These are phyloP conservation scores for Phytophthora europaea DNA, from an alignment of 352 stramenopile species.

Conservation along the genomic window DNA sequence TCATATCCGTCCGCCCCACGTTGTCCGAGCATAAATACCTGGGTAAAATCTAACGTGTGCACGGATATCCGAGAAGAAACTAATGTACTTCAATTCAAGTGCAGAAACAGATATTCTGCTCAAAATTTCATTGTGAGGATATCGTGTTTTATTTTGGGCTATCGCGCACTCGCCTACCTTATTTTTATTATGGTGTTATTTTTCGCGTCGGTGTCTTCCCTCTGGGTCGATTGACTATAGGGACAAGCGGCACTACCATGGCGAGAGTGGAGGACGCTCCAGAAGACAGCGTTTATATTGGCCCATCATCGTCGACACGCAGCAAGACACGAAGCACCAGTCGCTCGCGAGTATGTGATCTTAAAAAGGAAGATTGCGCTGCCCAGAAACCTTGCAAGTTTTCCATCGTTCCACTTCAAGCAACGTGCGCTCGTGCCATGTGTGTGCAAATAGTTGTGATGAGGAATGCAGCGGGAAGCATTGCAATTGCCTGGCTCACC, in stretches of 20 bases:
- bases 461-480: neutral
- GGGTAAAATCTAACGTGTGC: too few species aligned
- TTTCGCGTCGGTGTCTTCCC: neutral
- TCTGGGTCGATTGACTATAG: neutral
- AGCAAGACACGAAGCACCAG: conserved; percentile 3
- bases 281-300: neutral
- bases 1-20: too few species aligned
- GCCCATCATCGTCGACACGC: neutral
- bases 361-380: neutral
- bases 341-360: neutral
- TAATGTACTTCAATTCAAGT: too few species aligned
- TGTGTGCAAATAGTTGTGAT: neutral
- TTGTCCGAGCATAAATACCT: too few species aligned
- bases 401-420: neutral
- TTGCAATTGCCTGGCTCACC: neutral
- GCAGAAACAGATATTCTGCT: too few species aligned
- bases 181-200: neutral
- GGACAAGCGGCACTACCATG: neutral
- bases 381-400: neutral
- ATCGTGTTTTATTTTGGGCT: neutral
- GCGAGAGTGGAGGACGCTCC: neutral
- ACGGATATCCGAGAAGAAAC: too few species aligned
- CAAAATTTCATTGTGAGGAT: too few species aligned
- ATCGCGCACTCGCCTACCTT: too few species aligned
- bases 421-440: neutral